Base-by-base conservation (phyloP, 805 yeast species). In the Kazachstania martiniae region DNA sequence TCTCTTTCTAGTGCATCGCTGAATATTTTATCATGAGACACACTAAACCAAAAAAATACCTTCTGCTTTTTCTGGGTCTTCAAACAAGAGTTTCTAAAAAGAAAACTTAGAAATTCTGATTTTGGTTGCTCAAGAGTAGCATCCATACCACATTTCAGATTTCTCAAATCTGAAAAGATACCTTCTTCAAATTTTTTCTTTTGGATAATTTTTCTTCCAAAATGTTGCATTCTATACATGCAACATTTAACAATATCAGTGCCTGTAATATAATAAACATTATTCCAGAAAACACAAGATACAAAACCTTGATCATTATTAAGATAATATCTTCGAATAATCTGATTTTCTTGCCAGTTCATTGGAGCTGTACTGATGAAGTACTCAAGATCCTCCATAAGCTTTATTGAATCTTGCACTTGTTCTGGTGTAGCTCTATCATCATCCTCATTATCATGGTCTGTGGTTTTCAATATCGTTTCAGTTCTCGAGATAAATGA, bases 181-280 rank as follows among this genome's bases (percentile, higher is more conserved):
- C 97, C 96, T 60, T 89, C 98, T 62, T 89, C 97, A 52, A 89
- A 89, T 60, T 91, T 89, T 59, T 91, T 87, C 45, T 94, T 66
- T 55, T 91, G 95, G 13, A 71, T 56, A 16, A 91, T 75, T 38
- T 72, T 72, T 40, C 97, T 67, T 1, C 98, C 98, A 62, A 89
- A 83, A 44, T 85, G 86, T 45, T 78, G 79, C 61, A 89, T 81
- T 43, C 89, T 74, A 56, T 81, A 91, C 12, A 86, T 80, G 31
- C 89, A 73, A 55, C 95, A 84, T 37, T 95, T 74, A 29, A 91
- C 95, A 37, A 89, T 87, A 62, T 91, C 97, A 1, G 97, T 89
- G 3, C 97, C 97, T 0, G 97, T 89, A 30, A 89, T 72, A 58
- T 81, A 87, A 53, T 80, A 89, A 10, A 87, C 62, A 49, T 81